Percentiles rank a stretch among this genome's conserved stretches.
These are phyloP conservation scores for Monilinia aucupariae DNA, from an alignment of 2,329 filamentous ascomycete species.

Conservation along the genomic window DNA sequence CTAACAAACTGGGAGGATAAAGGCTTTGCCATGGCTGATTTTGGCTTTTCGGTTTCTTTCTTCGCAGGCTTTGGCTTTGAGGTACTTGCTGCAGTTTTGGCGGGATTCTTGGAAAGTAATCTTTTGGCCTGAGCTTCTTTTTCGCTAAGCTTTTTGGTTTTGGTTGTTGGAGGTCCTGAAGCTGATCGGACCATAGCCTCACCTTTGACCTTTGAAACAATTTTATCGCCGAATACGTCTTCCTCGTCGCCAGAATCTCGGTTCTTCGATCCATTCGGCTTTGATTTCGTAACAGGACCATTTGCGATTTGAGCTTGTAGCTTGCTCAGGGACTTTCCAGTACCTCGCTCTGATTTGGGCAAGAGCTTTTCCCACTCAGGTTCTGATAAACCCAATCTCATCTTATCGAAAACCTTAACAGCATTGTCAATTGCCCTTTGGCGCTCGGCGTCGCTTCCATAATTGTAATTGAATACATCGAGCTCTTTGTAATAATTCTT, in stretches of 20 bases:
- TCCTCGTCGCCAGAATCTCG: slow-evolving; percentile 47
- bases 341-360: slow-evolving; percentile 51
- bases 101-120: slow-evolving; percentile 40
- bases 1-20: slow-evolving; percentile 34
- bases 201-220: slow-evolving; percentile 32
- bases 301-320: slow-evolving; percentile 55
- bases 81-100: slow-evolving; percentile 26
- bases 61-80: slow-evolving; percentile 23
- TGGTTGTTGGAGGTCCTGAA: slow-evolving; percentile 47
- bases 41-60: slow-evolving; percentile 20
- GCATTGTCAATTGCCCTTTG: slow-evolving; percentile 58
- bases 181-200: slow-evolving; percentile 46
- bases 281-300: slow-evolving; percentile 46
- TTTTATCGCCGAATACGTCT: slow-evolving; percentile 34
- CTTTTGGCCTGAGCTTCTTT: slow-evolving; percentile 53
- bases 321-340: slow-evolving; percentile 56
- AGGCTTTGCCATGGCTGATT: slow-evolving; percentile 9
- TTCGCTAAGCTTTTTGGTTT: slow-evolving; percentile 52
- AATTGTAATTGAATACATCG: slow-evolving; percentile 58
- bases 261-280: slow-evolving; percentile 45
- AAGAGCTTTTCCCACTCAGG: slow-evolving; percentile 58
- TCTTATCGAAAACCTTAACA: slow-evolving; percentile 53
- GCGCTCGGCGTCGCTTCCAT: slow-evolving; percentile 48
- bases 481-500: slow-evolving; percentile 58
- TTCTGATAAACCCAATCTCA: slow-evolving; percentile 50